Percentiles rank a stretch among this genome's conserved stretches.
phyloP scores from a whole-genome alignment of 805 yeast genomes.

The Suhomyces tanzawaensis region DNA sequence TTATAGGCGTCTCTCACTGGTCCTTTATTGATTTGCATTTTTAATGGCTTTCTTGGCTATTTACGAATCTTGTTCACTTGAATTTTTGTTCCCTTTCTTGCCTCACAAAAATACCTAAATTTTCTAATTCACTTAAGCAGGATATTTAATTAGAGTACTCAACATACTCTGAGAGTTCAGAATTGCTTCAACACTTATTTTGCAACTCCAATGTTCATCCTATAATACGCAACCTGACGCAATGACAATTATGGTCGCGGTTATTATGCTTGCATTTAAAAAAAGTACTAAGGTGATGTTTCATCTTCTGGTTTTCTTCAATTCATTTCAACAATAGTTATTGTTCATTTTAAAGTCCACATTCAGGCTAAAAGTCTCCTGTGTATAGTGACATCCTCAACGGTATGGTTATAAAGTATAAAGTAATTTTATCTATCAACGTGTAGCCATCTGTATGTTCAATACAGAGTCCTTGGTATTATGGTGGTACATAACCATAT shows the following conservation, averaged over 20 bases:
- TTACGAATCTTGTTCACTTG: not conserved
- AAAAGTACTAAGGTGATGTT: constrained; percentile 1
- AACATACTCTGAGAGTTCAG: constrained; percentile 28
- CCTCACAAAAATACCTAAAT: not conserved
- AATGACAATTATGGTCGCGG: constrained; percentile 10
- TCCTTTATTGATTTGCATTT: not conserved
- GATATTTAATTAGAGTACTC: constrained; percentile 26
- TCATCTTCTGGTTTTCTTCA: constrained; percentile 10
- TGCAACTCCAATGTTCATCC: constrained; percentile 4
- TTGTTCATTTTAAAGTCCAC: constrained; percentile 2
- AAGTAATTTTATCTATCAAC: not conserved
- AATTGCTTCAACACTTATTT: constrained; percentile 26
- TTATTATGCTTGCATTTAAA: constrained; percentile 10
- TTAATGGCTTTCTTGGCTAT: not conserved
- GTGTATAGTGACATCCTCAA: constrained; percentile 48
- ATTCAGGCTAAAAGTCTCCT: constrained; percentile 18
- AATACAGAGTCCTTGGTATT: too few relatives aligned
- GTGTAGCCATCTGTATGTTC: not conserved
- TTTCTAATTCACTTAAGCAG: constrained; percentile 23
- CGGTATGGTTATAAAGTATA: constrained; percentile 39
- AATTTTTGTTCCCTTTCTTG: not conserved
- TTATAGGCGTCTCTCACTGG: too few relatives aligned
- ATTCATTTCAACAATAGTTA: constrained; percentile 20
- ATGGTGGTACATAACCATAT: too few relatives aligned
- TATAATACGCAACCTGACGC: constrained; percentile 13